Percentiles rank a stretch among this genome's conserved stretches.
These are phyloP conservation scores for Brassica juncea DNA, from an alignment of 345 rosid genomes.

Conservation along the genomic window DNA sequence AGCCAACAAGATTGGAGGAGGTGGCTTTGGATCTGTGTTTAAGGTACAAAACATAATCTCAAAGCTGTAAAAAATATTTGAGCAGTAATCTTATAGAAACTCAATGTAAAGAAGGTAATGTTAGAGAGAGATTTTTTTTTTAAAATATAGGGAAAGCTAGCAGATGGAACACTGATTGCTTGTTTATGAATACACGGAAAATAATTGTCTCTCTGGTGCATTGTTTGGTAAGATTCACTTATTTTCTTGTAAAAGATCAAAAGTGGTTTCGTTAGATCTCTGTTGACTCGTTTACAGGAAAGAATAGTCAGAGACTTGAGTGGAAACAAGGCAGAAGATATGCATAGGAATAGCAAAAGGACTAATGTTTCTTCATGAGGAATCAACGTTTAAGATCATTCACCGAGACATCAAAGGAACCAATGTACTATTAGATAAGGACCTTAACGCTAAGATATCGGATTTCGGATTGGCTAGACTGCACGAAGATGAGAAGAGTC, in stretches of 20 bases:
- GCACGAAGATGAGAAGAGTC: background rate
- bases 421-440: background rate
- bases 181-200: background rate
- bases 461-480: background rate
- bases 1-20: background rate
- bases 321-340: conserved; percentile 3
- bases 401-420: conserved; percentile 1
- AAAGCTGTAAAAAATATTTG: background rate
- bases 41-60: background rate
- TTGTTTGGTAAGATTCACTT: background rate
- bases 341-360: conserved; percentile 2
- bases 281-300: background rate
- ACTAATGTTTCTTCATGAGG: conserved; percentile 2
- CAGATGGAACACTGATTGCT: background rate
- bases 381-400: conserved; percentile 6
- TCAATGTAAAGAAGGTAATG: background rate
- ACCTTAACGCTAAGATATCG: background rate
- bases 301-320: background rate
- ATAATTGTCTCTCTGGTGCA: background rate
- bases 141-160: background rate
- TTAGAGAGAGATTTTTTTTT: background rate
- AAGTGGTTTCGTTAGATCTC: background rate
- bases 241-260: background rate
- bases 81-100: background rate
- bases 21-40: conserved; percentile 3